Percentiles rank a stretch among this genome's conserved stretches.
Conservation (phyloP, 2,329 filamentous ascomycete species). For the Fusarium pseudoanthophilum region DNA sequence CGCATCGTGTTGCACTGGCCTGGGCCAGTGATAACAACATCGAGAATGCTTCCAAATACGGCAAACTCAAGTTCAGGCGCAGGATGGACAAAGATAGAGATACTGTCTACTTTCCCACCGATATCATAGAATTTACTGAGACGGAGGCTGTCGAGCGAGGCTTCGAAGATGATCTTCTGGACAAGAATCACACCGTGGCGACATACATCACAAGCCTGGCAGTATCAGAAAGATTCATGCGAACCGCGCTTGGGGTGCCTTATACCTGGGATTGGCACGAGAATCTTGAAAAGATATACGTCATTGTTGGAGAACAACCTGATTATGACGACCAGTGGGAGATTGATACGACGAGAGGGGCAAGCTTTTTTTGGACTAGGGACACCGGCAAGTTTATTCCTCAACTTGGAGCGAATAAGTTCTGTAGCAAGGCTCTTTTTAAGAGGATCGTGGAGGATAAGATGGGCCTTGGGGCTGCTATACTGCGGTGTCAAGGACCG, state of each 20-base stretch:
- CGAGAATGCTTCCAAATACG: background rate
- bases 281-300: background rate
- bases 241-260: accelerated
- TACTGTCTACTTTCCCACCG: constrained; percentile 11
- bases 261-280: background rate
- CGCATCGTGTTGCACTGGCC: background rate
- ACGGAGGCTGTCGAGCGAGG: background rate
- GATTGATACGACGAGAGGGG: background rate
- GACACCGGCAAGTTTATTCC: background rate
- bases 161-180: background rate
- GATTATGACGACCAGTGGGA: constrained; percentile 3
- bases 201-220: background rate
- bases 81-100: constrained; percentile 1
- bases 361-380: background rate
- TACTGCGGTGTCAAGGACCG: background rate
- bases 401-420: background rate
- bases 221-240: background rate
- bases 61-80: constrained; percentile 1
- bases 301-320: constrained; percentile 5
- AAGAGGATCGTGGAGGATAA: background rate
- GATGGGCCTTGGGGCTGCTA: background rate
- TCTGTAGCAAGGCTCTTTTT: background rate
- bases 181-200: background rate
- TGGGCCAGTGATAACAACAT: constrained; percentile 1
- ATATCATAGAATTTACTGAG: background rate